Evolutionary conservation across 73 alveolate species (phyloP).

Genomic region (Uronychia setigera): DNA sequence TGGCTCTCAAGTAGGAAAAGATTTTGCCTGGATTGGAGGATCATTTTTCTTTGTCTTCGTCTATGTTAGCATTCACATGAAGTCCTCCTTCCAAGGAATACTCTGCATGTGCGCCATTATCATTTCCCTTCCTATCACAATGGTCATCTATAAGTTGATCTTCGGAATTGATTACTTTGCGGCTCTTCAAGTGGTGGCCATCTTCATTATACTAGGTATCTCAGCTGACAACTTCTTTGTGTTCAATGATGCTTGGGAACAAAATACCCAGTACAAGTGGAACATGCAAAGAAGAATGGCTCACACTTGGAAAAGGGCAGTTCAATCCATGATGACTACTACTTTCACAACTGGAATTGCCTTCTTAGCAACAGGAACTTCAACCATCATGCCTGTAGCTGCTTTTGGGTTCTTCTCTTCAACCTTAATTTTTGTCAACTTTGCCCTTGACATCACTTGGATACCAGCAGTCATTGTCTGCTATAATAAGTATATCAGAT

Average conservation of each 20-base stretch:
- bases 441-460: background rate
- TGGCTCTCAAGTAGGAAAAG: too few relatives aligned
- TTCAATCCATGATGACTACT: background rate
- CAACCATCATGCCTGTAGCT: slow-evolving; percentile 2
- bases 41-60: background rate
- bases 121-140: slow-evolving; percentile 5
- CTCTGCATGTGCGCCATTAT: background rate
- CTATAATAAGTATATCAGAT: slow-evolving; percentile 1
- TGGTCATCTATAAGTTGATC: background rate
- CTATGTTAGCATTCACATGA: background rate
- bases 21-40: background rate
- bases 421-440: background rate
- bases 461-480: slow-evolving; percentile 12
- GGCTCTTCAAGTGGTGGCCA: background rate
- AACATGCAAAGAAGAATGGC: slow-evolving; percentile 3
- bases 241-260: slow-evolving; percentile 14
- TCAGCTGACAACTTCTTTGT: slow-evolving; percentile 15
- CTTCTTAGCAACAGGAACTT: slow-evolving; percentile 13
- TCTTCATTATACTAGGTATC: slow-evolving; percentile 6
- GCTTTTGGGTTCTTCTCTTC: slow-evolving; percentile 12
- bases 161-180: slow-evolving; percentile 2
- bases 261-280: background rate
- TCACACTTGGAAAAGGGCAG: background rate
- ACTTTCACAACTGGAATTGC: slow-evolving; percentile 5
- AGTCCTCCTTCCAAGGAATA: background rate